These are phyloP conservation scores for Cylindrodendrum hubeiense DNA, from an alignment of 2,329 filamentous ascomycete species.

Conservation along the genomic window DNA sequence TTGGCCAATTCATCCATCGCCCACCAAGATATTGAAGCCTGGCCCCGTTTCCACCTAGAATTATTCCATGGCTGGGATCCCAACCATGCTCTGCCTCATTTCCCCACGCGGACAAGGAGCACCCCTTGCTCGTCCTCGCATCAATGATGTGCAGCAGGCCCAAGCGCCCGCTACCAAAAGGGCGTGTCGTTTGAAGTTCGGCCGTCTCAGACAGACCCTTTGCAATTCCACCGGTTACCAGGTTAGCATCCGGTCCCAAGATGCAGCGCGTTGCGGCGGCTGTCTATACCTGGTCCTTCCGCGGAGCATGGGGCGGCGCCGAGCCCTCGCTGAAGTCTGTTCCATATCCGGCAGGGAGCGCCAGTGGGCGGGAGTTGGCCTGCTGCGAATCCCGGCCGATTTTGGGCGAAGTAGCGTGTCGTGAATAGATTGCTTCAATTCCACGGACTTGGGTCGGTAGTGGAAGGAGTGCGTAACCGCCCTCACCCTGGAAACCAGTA, in stretches of 20 bases:
- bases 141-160: conserved; percentile 46
- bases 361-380: conserved; percentile 6
- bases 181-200: conserved; percentile 32
- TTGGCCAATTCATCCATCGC: conserved; percentile 20
- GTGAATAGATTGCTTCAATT: conserved; percentile 32
- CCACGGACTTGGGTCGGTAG: conserved; percentile 35
- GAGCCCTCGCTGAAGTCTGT: conserved; percentile 26
- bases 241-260: conserved; percentile 16
- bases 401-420: conserved; percentile 17
- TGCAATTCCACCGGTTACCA: conserved; percentile 28
- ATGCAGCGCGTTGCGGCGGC: conserved; percentile 8
- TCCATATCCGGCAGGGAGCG: conserved; percentile 4
- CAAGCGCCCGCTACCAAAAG: conserved; percentile 37
- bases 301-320: conserved; percentile 24
- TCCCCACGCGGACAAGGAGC: conserved; percentile 36
- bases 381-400: conserved; percentile 18
- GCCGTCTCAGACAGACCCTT: conserved; percentile 28
- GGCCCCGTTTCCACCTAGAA: not conserved
- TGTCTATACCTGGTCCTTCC: conserved; percentile 23
- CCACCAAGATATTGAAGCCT: not conserved
- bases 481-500: conserved; percentile 7
- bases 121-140: conserved; percentile 33
- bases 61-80: conserved; percentile 12
- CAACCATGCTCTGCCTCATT: conserved; percentile 27
- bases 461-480: conserved; percentile 25